phyloP scores from a whole-genome alignment of 2,329 filamentous ascomycete species.

The Bipolaris sorokiniana region DNA sequence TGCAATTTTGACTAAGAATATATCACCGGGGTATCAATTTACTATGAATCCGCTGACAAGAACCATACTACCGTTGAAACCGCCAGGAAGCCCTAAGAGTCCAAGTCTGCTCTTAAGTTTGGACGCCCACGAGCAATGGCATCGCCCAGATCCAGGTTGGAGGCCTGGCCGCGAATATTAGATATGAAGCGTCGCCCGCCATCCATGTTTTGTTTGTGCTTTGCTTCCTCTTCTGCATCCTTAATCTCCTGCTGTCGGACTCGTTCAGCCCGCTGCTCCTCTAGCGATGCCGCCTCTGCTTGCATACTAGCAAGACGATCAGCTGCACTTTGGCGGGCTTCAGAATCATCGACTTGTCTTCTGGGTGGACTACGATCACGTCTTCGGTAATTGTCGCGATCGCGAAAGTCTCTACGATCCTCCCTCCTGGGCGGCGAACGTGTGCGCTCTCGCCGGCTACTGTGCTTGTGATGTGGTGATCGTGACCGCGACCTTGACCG shows the following conservation, averaged over 20 bases:
- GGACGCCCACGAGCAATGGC: constrained; percentile 38
- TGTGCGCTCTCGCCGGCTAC: constrained; percentile 17
- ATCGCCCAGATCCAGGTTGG: constrained; percentile 37
- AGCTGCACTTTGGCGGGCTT: constrained; percentile 28
- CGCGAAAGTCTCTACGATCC: constrained; percentile 19
- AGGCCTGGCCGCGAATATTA: constrained; percentile 29
- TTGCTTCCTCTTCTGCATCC: constrained; percentile 43
- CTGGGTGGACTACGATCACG: constrained; percentile 30
- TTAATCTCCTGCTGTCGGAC: constrained; percentile 40
- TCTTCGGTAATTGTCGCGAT: constrained; percentile 26
- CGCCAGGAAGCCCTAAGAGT: constrained; percentile 13
- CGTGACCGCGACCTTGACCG: constrained; percentile 28
- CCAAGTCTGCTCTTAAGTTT: constrained; percentile 23
- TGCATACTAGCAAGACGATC: constrained; percentile 46
- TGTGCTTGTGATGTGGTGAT: constrained; percentile 17
- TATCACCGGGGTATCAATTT: constrained; percentile 18
- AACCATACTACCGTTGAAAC: background rate
- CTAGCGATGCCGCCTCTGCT: constrained; percentile 40
- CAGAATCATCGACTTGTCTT: constrained; percentile 9
- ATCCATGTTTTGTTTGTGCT: constrained; percentile 31
- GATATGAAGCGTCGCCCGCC: constrained; percentile 35
- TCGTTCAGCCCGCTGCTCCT: constrained; percentile 43
- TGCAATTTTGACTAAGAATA: background rate
- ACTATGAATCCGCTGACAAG: background rate
- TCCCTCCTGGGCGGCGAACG: constrained; percentile 31